Base-by-base conservation (phyloP, 257 asterid genomes). In the Plantago major region DNA sequence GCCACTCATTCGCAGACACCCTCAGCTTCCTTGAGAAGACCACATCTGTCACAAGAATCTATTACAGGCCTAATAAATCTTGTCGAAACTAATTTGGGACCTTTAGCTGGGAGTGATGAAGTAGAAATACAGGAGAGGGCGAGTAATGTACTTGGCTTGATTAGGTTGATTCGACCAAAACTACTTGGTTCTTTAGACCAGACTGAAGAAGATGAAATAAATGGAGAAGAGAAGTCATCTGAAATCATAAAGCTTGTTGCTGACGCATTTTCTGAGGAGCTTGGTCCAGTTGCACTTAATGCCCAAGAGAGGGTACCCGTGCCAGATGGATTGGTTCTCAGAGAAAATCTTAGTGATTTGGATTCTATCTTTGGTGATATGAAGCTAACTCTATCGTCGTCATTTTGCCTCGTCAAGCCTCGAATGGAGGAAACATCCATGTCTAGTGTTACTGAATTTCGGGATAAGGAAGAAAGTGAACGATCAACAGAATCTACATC, bases 71-170 rank as follows among this genome's bases (percentile, higher is more conserved):
- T 92, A 55, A 69, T 86, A 55, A 79, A 80, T 74, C 80, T 92
- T 60, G 83, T 82, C 15, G 95, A 84, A 64, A 74, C 76, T 63
- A 78, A 81, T 66, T 75, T 89, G 83, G 81, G 80, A 38, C 90
- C 89, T 65, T 71, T 89, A 74, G 73, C 73, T 33, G 86, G 83
- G 63, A 79, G 93, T 72, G 79, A 79, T 71, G 99, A 89, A 58
- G 95, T 89, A 42, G 99, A 92, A 78, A 77, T 92, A 48, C 87
- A 75, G 64, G 99, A 92, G 77, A 82, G 99, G 73, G 93, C 85
- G 16, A 79, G 74, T 66, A 92, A 92, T 72, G 80, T 81, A 60
- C 77, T 89, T 62, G 95, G 95, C 64, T 79, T 92, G 67, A 81
- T 84, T 67, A 75, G 73, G 69, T 60, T 92, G 79, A 67, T 84